Evolutionary conservation across 106 monocot genomes (phyloP).

Genomic region (Apostasia ramifera): DNA sequence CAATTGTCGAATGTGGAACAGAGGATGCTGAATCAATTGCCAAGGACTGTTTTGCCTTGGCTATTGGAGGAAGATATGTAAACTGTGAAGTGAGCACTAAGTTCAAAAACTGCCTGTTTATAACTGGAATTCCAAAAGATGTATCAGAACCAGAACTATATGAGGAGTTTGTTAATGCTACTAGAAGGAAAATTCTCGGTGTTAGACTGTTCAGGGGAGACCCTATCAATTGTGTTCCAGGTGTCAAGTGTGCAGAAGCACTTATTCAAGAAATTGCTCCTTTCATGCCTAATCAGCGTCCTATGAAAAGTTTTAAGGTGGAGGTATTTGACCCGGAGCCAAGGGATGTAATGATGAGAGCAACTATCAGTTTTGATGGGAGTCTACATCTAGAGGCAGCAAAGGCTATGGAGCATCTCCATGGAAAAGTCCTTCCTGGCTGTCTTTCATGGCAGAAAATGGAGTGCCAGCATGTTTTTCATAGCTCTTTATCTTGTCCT

Average conservation of each 20-base stretch:
- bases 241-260: constrained; percentile 40
- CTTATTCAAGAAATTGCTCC: constrained; percentile 49
- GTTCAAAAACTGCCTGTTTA: constrained; percentile 37
- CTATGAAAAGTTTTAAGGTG: constrained; percentile 36
- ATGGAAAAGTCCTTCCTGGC: constrained; percentile 61
- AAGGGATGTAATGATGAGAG: constrained; percentile 53
- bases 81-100: constrained; percentile 40
- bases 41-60: constrained; percentile 33
- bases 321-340: constrained; percentile 56
- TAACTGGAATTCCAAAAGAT: constrained; percentile 57
- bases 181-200: constrained; percentile 39
- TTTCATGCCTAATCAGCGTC: constrained; percentile 50
- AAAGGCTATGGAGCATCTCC: constrained; percentile 76
- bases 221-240: constrained; percentile 14
- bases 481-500: constrained; percentile 62
- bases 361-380: constrained; percentile 69
- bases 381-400: constrained; percentile 85
- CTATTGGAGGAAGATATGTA: constrained; percentile 38
- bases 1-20: constrained; percentile 43
- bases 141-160: constrained; percentile 52
- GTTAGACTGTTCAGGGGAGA: constrained; percentile 49
- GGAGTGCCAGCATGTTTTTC: constrained; percentile 65
- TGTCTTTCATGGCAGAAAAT: constrained; percentile 86
- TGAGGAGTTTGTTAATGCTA: constrained; percentile 34
- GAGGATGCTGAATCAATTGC: constrained; percentile 47